Conservation (phyloP, 441 rosid species). For the Mallotus repandus region DNA sequence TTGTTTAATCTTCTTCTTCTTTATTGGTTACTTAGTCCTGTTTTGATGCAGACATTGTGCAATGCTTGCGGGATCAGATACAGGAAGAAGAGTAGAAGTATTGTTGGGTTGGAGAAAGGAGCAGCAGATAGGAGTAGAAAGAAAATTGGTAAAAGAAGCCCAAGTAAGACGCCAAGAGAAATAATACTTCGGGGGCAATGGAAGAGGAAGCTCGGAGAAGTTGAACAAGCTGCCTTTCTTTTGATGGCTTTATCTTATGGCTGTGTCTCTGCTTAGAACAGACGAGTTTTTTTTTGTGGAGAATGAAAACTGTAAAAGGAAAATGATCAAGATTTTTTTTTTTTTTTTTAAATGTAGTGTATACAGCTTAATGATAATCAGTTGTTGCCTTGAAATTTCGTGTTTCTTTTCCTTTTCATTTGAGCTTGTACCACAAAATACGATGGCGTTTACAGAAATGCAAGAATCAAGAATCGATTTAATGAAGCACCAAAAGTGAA, state of each 20-base stretch:
- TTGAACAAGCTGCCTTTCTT: slow-evolving; percentile 83
- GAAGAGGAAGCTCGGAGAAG: slow-evolving; percentile 69
- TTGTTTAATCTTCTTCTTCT: neutral
- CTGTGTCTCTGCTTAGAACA: slow-evolving; percentile 47
- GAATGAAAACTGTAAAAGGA: neutral
- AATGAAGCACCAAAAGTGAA: too few relatives aligned
- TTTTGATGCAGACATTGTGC: slow-evolving; percentile 63
- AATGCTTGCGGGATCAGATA: slow-evolving; percentile 91
- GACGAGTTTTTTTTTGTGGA: neutral
- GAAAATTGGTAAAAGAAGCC: slow-evolving; percentile 26
- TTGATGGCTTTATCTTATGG: slow-evolving; percentile 86
- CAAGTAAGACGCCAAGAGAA: slow-evolving; percentile 29
- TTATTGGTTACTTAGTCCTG: neutral
- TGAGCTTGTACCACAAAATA: too few relatives aligned
- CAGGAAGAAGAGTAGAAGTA: slow-evolving; percentile 55
- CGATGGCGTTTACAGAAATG: too few relatives aligned
- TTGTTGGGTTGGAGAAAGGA: slow-evolving; percentile 41
- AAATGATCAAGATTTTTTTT: neutral
- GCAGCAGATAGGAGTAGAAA: slow-evolving; percentile 28
- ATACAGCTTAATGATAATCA: too few relatives aligned
- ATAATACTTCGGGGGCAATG: slow-evolving; percentile 45
- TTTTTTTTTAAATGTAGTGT: too few relatives aligned
- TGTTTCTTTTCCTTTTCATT: too few relatives aligned
- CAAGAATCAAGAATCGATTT: neutral
- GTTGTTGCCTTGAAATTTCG: too few relatives aligned